Evolutionary conservation across 768 basidiomycete genomes (phyloP).

Genomic region (Naganishia friedmannii): DNA sequence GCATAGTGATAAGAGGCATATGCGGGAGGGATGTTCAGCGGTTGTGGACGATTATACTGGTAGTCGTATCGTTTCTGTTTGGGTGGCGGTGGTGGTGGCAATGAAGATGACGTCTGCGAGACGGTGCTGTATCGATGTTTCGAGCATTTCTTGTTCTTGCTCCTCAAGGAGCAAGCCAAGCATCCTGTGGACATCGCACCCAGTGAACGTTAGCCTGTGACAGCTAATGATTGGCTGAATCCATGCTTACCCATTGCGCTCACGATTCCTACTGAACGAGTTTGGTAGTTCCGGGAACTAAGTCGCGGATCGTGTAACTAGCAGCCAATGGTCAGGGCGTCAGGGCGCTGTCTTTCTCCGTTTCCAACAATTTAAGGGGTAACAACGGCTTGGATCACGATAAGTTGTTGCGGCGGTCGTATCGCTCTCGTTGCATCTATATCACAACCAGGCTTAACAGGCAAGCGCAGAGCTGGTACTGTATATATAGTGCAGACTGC

Average conservation of each 20-base stretch:
- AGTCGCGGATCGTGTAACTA: too few species aligned
- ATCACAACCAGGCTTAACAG: neutral
- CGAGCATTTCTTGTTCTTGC: conserved; percentile 24
- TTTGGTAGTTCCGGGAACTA: neutral
- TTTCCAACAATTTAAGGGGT: too few species aligned
- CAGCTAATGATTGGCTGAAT: neutral
- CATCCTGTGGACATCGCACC: neutral
- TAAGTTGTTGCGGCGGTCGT: too few species aligned
- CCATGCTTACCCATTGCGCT: conserved; percentile 13
- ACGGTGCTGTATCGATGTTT: conserved; percentile 14
- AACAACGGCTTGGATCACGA: too few species aligned
- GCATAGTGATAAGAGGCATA: neutral
- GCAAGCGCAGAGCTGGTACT: neutral
- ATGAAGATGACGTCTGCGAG: neutral
- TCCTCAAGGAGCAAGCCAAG: neutral
- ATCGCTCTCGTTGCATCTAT: neutral
- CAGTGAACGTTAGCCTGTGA: neutral
- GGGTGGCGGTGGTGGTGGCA: neutral
- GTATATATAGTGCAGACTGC: neutral
- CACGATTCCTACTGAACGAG: too few species aligned
- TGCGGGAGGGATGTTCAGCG: neutral
- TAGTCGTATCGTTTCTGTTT: conserved; percentile 13
- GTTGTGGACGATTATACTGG: neutral
- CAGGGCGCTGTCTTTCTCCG: too few species aligned
- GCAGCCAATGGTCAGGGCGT: too few species aligned